These are phyloP conservation scores for Rubia tinctorum DNA, from an alignment of 305 asterid species.

Conservation along the genomic window DNA sequence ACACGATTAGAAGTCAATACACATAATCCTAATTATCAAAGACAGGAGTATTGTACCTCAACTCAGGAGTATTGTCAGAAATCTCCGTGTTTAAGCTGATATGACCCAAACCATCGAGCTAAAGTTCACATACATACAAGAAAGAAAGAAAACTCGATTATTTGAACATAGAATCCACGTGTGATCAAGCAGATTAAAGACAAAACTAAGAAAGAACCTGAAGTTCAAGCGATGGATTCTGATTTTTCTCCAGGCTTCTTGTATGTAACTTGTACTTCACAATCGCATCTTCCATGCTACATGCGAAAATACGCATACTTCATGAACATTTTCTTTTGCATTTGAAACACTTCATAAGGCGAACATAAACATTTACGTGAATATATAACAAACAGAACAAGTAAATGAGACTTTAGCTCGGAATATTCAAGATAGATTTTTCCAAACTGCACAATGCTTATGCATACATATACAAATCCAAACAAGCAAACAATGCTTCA, in stretches of 20 bases:
- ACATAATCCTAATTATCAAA: not conserved
- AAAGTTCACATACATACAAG: not conserved
- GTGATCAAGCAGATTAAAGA: not conserved
- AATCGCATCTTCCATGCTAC: constrained; percentile 37
- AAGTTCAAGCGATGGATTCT: constrained; percentile 31
- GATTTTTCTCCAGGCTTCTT: constrained; percentile 20
- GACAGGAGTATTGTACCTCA: constrained; percentile 29
- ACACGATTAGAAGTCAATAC: not conserved
- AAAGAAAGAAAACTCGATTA: not conserved
- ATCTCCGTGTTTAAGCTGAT: constrained; percentile 28
- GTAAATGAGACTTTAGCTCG: not conserved
- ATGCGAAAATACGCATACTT: not conserved
- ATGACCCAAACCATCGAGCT: constrained; percentile 30
- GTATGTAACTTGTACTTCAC: constrained; percentile 33
- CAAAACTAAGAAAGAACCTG: constrained; percentile 12
- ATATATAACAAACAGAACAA: not conserved
- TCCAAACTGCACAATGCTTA: too few relatives aligned
- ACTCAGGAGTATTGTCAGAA: constrained; percentile 23
- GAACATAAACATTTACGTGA: not conserved
- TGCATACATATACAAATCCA: too few relatives aligned
- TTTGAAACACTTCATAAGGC: not conserved
- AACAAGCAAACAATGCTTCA: too few relatives aligned
- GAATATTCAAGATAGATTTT: not conserved
- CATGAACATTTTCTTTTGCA: not conserved
- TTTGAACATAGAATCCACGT: not conserved